Percentiles rank a stretch among this genome's conserved stretches.
These are phyloP conservation scores for Chaetomiaceae sp. DNA, from an alignment of 2,329 filamentous ascomycete species.

Conservation along the genomic window DNA sequence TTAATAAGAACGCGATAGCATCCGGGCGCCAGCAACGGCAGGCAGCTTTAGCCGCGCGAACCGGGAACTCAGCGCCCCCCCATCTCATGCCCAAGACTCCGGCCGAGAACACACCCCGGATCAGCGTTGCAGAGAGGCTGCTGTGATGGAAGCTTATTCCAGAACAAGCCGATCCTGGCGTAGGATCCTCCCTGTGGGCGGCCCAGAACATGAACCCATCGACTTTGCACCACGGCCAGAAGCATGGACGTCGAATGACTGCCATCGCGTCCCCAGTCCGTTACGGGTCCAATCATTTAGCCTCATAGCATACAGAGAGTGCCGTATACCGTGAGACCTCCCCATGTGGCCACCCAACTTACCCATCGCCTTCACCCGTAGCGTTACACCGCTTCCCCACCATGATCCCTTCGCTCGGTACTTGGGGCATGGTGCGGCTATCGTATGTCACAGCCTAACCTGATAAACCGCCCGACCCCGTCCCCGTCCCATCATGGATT, in stretches of 20 bases:
- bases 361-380: conserved; percentile 18
- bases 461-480: neutral
- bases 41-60: conserved; percentile 16
- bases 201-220: too few relatives aligned
- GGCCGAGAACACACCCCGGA: neutral
- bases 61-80: neutral
- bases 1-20: conserved; percentile 8
- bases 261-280: neutral
- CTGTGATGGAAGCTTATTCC: neutral
- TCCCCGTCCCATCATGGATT: neutral
- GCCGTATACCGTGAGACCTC: neutral
- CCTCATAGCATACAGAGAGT: neutral
- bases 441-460: neutral
- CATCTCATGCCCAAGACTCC: neutral
- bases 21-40: neutral
- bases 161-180: neutral
- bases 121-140: neutral
- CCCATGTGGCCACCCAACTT: conserved; percentile 7
- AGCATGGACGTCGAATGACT: neutral
- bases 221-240: too few relatives aligned
- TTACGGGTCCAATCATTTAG: neutral
- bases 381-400: conserved; percentile 11
- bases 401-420: conserved; percentile 18
- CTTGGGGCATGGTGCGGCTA: conserved; percentile 5
- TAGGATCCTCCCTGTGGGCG: too few relatives aligned